Evolutionary conservation across 352 stramenopile genomes (phyloP).

Genomic region (Globisporangium nunn): DNA sequence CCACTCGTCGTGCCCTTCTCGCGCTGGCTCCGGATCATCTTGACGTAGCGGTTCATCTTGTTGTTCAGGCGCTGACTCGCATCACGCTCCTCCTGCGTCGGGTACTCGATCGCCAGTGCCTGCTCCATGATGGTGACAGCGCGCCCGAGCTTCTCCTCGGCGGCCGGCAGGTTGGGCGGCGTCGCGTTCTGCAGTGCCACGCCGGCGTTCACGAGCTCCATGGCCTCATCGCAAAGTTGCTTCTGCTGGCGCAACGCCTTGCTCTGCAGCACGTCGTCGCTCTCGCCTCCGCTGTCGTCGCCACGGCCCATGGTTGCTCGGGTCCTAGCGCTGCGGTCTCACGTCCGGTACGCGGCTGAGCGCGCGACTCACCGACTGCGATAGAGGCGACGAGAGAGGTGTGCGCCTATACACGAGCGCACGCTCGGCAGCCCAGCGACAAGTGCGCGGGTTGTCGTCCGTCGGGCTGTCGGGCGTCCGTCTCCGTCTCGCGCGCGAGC

Average conservation of each 20-base stretch:
- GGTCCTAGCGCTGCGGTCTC: neutral
- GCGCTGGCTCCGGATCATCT: conserved; percentile 81
- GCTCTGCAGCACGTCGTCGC: conserved; percentile 49
- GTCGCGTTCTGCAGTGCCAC: conserved; percentile 71
- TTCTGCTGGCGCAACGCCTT: conserved; percentile 64
- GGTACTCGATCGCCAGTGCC: conserved; percentile 71
- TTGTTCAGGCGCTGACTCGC: conserved; percentile 63
- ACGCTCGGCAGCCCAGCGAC: neutral
- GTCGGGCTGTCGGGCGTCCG: neutral
- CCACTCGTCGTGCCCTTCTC: conserved; percentile 37
- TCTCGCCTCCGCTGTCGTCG: conserved; percentile 41
- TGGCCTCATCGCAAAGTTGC: conserved; percentile 72
- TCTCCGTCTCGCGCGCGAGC: neutral
- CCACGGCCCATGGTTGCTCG: conserved; percentile 10
- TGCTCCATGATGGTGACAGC: conserved; percentile 73
- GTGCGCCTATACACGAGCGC: neutral
- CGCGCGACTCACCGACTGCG: neutral
- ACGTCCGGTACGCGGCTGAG: neutral
- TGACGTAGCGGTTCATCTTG: conserved; percentile 85
- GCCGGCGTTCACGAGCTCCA: conserved; percentile 76
- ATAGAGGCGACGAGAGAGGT: no score
- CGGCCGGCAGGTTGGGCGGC: conserved; percentile 38
- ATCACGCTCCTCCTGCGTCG: conserved; percentile 62
- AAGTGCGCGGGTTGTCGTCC: neutral
- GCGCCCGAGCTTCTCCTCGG: conserved; percentile 59